A percentile compares a stretch with the other conserved stretches of the same genome.
phyloP scores from a whole-genome alignment of 1,284 basidiomycete genomes.

The Austroboletus niveus region DNA sequence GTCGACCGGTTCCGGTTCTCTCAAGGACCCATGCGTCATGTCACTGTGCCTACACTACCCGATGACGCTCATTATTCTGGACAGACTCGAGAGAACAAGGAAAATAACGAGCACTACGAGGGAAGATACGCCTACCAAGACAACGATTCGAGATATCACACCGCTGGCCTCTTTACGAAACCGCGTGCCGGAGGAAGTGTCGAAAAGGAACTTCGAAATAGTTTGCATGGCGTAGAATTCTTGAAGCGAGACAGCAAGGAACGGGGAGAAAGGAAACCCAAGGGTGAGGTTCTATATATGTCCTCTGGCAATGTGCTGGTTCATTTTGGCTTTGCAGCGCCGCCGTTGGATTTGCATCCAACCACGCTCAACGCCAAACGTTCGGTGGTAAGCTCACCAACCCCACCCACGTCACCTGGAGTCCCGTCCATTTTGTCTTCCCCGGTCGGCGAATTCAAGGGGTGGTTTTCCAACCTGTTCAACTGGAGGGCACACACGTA shows the following conservation, averaged over 20 bases:
- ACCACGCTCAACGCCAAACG: constrained; percentile 33
- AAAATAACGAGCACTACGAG: constrained; percentile 40
- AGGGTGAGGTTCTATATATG: constrained; percentile 42
- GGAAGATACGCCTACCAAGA: constrained; percentile 16
- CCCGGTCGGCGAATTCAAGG: constrained; percentile 74
- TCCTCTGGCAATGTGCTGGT: background rate
- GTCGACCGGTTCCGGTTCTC: constrained; percentile 14
- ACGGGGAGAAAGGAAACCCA: constrained; percentile 49
- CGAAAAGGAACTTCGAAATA: constrained; percentile 52
- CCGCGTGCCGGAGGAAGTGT: constrained; percentile 38
- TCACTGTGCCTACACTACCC: constrained; percentile 1
- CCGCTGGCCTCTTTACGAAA: constrained; percentile 44
- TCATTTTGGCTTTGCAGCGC: constrained; percentile 25
- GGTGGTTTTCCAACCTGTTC: constrained; percentile 81
- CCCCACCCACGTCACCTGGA: constrained; percentile 21
- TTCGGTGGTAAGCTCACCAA: constrained; percentile 40
- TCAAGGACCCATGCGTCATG: constrained; percentile 12
- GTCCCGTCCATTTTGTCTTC: constrained; percentile 32
- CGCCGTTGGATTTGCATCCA: constrained; percentile 36
- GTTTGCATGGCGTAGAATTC: constrained; percentile 37
- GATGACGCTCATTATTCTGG: constrained; percentile 20
- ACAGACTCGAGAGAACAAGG: constrained; percentile 45
- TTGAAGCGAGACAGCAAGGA: constrained; percentile 40
- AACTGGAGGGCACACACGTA: constrained; percentile 68
- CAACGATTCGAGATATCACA: constrained; percentile 16